Percentiles rank a stretch among this genome's conserved stretches.
These are phyloP conservation scores for Cryptosporidium baileyi DNA, from an alignment of 169 alveolate species.

Conservation along the genomic window DNA sequence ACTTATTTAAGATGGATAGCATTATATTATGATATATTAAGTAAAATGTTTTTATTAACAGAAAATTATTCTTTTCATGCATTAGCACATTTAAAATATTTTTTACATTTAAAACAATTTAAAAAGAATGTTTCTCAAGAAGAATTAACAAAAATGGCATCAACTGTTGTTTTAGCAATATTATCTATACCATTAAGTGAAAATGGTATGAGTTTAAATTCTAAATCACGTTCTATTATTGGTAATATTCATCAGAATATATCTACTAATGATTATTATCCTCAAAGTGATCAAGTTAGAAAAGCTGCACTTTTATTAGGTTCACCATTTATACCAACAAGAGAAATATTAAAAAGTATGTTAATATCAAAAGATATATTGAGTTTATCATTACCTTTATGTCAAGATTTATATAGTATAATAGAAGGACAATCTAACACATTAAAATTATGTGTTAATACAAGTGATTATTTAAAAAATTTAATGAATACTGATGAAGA, in stretches of 20 bases:
- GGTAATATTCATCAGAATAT: not conserved
- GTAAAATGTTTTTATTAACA: slow-evolving; percentile 89
- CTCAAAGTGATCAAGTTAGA: slow-evolving; percentile 79
- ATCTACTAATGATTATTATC: not conserved
- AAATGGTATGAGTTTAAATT: not conserved
- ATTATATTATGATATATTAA: slow-evolving; percentile 88
- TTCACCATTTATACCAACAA: slow-evolving; percentile 83
- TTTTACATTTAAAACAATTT: slow-evolving; percentile 83
- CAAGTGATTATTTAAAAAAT: slow-evolving; percentile 62
- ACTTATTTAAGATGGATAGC: slow-evolving; percentile 84
- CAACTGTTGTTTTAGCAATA: slow-evolving; percentile 86
- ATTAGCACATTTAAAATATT: slow-evolving; percentile 84
- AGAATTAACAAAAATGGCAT: slow-evolving; percentile 79
- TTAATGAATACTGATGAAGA: slow-evolving; percentile 49
- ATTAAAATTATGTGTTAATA: slow-evolving; percentile 71
- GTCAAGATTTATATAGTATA: slow-evolving; percentile 79
- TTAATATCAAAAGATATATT: slow-evolving; percentile 80
- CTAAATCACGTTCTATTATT: slow-evolving; percentile 7
- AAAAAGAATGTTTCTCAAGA: slow-evolving; percentile 82
- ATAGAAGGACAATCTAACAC: slow-evolving; percentile 78
- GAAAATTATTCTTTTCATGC: slow-evolving; percentile 93
- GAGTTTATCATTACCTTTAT: slow-evolving; percentile 78
- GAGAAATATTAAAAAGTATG: slow-evolving; percentile 82
- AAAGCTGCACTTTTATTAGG: slow-evolving; percentile 84
- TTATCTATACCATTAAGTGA: slow-evolving; percentile 78